A percentile compares a stretch with the other conserved stretches of the same genome.
phyloP scores from a whole-genome alignment of 148 eudicot genomes.

The Fagopyrum homotropicum region DNA sequence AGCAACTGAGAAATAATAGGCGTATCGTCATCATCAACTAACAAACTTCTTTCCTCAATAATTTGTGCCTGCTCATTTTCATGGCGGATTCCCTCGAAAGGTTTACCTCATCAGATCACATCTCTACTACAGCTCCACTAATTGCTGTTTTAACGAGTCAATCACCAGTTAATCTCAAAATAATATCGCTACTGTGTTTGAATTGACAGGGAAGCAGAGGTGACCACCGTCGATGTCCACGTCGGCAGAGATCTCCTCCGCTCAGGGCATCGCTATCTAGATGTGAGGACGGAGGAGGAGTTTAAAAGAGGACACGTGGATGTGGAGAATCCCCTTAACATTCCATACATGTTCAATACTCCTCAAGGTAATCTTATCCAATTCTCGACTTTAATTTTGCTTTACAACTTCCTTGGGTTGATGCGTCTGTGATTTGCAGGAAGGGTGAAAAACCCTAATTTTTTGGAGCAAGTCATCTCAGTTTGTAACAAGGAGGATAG shows the following conservation, averaged over 20 bases:
- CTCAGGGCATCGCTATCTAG: slow-evolving; percentile 57
- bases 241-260: slow-evolving; percentile 37
- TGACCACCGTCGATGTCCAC: slow-evolving; percentile 48
- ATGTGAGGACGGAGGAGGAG: slow-evolving; percentile 70
- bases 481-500: slow-evolving; percentile 36
- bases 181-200: not conserved
- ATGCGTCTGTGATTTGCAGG: slow-evolving; percentile 25
- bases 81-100: not conserved
- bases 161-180: not conserved
- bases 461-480: slow-evolving; percentile 43
- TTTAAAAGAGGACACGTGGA: slow-evolving; percentile 43
- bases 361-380: slow-evolving; percentile 30
- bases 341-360: slow-evolving; percentile 54
- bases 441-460: slow-evolving; percentile 49
- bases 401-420: not conserved
- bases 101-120: not conserved
- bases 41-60: too few species aligned
- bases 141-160: not conserved
- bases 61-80: too few species aligned
- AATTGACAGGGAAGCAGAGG: slow-evolving; percentile 9
- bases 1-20: too few species aligned
- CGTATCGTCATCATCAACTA: too few species aligned
- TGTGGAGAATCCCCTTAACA: slow-evolving; percentile 33
- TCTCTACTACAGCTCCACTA: not conserved
- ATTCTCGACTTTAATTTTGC: too few species aligned